Conservation (phyloP, 1,139 yeast species). For the Magnusiomyces tetraspermus region DNA sequence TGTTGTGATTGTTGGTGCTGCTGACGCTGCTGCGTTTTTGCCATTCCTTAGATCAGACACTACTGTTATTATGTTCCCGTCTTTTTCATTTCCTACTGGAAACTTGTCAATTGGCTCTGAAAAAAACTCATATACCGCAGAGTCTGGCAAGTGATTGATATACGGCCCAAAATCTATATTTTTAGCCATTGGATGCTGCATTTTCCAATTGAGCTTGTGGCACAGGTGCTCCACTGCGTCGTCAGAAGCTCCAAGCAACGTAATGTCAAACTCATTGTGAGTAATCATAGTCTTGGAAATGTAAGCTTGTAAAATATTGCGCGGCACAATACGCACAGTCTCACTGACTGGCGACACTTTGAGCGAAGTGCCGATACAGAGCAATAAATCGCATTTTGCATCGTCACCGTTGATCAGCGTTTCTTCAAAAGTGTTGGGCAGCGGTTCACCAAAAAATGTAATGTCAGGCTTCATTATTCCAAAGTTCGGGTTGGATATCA, state of each 20-base stretch:
- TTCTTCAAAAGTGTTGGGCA: slow-evolving; percentile 64
- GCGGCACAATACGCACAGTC: slow-evolving; percentile 66
- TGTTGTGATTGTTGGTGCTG: too few species aligned
- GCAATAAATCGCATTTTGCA: slow-evolving; percentile 62
- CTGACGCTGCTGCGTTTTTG: too few species aligned
- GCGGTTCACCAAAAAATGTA: slow-evolving; percentile 84
- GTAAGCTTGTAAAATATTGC: slow-evolving; percentile 68
- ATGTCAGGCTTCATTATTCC: slow-evolving; percentile 96
- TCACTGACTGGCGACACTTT: slow-evolving; percentile 94
- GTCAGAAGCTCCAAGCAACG: slow-evolving; percentile 78
- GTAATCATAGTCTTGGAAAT: slow-evolving; percentile 74
- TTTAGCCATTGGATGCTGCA: slow-evolving; percentile 45
- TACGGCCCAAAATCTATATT: slow-evolving; percentile 16
- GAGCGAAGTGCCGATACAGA: slow-evolving; percentile 87
- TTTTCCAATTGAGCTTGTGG: slow-evolving; percentile 54
- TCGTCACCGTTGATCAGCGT: slow-evolving; percentile 42
- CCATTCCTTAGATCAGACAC: too few species aligned
- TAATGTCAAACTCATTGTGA: slow-evolving; percentile 74
- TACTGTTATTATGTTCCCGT: too few species aligned
- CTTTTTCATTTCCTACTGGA: too few species aligned
- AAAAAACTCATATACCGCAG: slow-evolving; percentile 20
- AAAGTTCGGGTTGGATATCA: slow-evolving; percentile 24
- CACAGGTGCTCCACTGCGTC: slow-evolving; percentile 67
- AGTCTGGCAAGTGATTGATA: slow-evolving; percentile 18
- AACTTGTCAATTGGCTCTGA: too few species aligned